Base-by-base conservation (phyloP, 2,329 filamentous ascomycete genomes). In the Incumbomyces lentus region DNA sequence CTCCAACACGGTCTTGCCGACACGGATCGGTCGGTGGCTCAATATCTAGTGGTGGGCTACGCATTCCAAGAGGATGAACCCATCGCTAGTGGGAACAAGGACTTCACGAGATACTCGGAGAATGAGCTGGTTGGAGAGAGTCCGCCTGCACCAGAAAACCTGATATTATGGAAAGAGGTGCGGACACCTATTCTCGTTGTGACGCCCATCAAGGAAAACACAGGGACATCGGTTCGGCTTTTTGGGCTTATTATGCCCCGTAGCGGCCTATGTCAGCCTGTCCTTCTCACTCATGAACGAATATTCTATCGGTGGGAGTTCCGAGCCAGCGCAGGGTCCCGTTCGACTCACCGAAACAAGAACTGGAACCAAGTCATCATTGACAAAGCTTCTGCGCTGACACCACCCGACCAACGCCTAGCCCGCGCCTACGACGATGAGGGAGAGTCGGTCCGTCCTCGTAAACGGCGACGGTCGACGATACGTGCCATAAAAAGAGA, bases 281-380 rank as follows among this genome's bases (percentile, higher is more conserved):
- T 45, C 3, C 42, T 45, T 10, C 18, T 45, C 26, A 45, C 42
- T n/a, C 42, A 45, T 22, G 42, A 45, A 22, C 42, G 42, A 3
- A 45, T 45, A 16, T 45, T 45, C 22, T 45, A 45, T 33, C 33
- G 42, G 30, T 45, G 42, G 42, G 42, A 45, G 13, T 45, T 37
- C 18, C 42, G 42, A 11, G 42, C 42, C 33, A 45, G 42, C 38
- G 42, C 42, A 17, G 42, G 42, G 14, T 33, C 42, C 10, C 42
- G 42, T 2, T 6, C 32, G 22, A 14, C 34, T 14, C 42, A 45
- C n/a, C 33, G 42, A 36, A 45, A 45, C 42, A 45, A 45, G 33
- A 45, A 45, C 34, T 45, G 42, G 42, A 45, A 45, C 34, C 42
- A 45, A 17, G 26, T 45, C n/a, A 35, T 45, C 19, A 38, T 45